Evolutionary conservation across 192 early-diverging fungal genomes (phyloP).

Genomic region (Rhizophagus clarus): DNA sequence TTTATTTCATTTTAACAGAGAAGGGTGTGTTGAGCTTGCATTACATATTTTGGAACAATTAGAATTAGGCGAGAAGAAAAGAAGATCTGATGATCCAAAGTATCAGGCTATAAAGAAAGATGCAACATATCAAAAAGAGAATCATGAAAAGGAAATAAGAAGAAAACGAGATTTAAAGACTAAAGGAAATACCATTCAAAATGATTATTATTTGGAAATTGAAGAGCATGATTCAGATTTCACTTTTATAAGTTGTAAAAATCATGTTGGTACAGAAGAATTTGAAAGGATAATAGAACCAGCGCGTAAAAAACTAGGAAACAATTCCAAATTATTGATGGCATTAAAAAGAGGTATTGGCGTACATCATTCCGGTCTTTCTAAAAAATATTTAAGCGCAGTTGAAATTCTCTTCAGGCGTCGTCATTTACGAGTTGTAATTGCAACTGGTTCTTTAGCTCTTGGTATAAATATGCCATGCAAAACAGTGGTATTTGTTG

Average conservation of each 20-base stretch:
- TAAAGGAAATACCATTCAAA: background rate
- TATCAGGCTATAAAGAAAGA: conserved; percentile 34
- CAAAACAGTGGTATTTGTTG: conserved; percentile 42
- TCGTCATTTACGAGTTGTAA: conserved; percentile 38
- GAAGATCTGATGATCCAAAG: conserved; percentile 32
- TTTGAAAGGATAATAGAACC: conserved; percentile 9
- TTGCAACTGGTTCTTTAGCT: conserved; percentile 43
- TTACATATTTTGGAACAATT: conserved; percentile 28
- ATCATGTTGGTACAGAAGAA: conserved; percentile 26
- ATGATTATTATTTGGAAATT: background rate
- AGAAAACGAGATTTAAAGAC: conserved; percentile 7
- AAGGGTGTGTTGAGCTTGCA: conserved; percentile 34
- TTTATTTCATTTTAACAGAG: conserved; percentile 47
- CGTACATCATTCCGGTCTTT: conserved; percentile 47
- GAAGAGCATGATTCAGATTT: conserved; percentile 34
- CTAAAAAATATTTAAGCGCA: conserved; percentile 34
- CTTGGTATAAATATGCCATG: conserved; percentile 52
- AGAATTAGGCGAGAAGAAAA: conserved; percentile 29
- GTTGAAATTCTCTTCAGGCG: conserved; percentile 47
- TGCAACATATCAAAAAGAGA: conserved; percentile 31
- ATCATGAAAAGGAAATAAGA: conserved; percentile 17
- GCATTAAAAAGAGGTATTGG: conserved; percentile 46
- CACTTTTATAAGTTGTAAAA: conserved; percentile 32
- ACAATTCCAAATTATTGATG: conserved; percentile 3
- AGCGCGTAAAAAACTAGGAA: conserved; percentile 26